Percentiles rank a stretch among this genome's conserved stretches.
phyloP scores from a whole-genome alignment of 2,329 filamentous ascomycete species.

The Hirsutella rhossiliensis region DNA sequence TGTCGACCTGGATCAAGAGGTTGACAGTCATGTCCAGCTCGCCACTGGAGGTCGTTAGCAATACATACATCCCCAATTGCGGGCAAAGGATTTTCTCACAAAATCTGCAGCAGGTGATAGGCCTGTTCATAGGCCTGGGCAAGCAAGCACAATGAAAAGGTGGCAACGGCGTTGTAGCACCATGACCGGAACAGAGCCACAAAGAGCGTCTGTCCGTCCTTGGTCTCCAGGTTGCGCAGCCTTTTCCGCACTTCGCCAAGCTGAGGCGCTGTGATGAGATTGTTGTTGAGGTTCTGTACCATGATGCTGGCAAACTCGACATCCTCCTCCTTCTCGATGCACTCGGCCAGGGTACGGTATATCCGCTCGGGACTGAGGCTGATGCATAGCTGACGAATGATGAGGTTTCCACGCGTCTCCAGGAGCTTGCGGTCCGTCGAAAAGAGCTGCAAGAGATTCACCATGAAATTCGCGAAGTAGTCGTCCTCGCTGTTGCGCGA shows the following conservation, averaged over 20 bases:
- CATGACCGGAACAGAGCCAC: constrained; percentile 89
- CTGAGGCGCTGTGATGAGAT: constrained; percentile 93
- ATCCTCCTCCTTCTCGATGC: constrained; percentile 94
- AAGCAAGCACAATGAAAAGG: constrained; percentile 88
- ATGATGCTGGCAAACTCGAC: constrained; percentile 98
- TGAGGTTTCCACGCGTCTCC: constrained; percentile 87
- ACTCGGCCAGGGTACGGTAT: constrained; percentile 89
- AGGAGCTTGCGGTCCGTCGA: constrained; percentile 85
- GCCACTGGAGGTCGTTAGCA: constrained; percentile 43
- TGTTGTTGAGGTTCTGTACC: constrained; percentile 99
- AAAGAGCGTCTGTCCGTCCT: constrained; percentile 93
- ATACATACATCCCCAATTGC: neutral
- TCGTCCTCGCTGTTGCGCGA: constrained; percentile 93
- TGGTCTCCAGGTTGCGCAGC: constrained; percentile 79
- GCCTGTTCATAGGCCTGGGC: constrained; percentile 97
- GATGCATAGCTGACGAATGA: constrained; percentile 88
- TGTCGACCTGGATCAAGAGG: constrained; percentile 97
- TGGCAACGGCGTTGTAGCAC: constrained; percentile 97
- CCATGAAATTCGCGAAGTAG: constrained; percentile 98
- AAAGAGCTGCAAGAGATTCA: constrained; percentile 88
- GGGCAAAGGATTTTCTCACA: constrained; percentile 41
- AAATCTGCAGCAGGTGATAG: constrained; percentile 90
- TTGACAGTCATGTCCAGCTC: constrained; percentile 99
- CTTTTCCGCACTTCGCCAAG: constrained; percentile 82
- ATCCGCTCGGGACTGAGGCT: constrained; percentile 90